Conservation (phyloP, 2,329 filamentous ascomycete species). For the Cercospora sp. region DNA sequence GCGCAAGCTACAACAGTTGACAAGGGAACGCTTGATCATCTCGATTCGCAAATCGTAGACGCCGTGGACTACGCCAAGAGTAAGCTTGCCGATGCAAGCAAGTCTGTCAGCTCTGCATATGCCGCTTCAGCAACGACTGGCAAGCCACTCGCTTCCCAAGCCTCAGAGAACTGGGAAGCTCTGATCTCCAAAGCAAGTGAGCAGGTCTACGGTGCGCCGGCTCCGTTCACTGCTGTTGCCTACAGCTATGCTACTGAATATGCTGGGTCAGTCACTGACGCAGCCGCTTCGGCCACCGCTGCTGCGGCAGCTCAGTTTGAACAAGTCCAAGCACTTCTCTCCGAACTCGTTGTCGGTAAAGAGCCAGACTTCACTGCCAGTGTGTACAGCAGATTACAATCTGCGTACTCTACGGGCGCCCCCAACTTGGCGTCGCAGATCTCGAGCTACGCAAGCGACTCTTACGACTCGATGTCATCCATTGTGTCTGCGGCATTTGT, state of each 20-base stretch:
- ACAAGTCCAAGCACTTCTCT: conserved; percentile 69
- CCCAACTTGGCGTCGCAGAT: conserved; percentile 55
- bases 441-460: conserved; percentile 55
- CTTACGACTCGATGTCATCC: conserved; percentile 50
- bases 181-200: conserved; percentile 66
- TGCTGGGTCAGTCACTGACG: conserved; percentile 63
- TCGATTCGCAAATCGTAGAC: conserved; percentile 36
- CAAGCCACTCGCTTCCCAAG: conserved; percentile 57
- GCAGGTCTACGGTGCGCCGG: conserved; percentile 69
- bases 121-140: conserved; percentile 49
- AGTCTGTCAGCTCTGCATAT: conserved; percentile 48
- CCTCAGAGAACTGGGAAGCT: conserved; percentile 64
- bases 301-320: conserved; percentile 65
- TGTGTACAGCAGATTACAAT: conserved; percentile 69
- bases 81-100: conserved; percentile 52
- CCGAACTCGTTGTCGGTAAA: conserved; percentile 73
- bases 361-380: conserved; percentile 82
- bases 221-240: conserved; percentile 49
- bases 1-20: conserved; percentile 29
- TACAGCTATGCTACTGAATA: conserved; percentile 58
- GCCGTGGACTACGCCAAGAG: conserved; percentile 38
- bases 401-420: conserved; percentile 68
- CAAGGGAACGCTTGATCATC: conserved; percentile 34
- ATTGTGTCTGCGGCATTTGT: conserved; percentile 55
- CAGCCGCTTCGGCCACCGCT: conserved; percentile 62